phyloP scores from a whole-genome alignment of 2,329 filamentous ascomycete species.

The Fusarium algeriense region DNA sequence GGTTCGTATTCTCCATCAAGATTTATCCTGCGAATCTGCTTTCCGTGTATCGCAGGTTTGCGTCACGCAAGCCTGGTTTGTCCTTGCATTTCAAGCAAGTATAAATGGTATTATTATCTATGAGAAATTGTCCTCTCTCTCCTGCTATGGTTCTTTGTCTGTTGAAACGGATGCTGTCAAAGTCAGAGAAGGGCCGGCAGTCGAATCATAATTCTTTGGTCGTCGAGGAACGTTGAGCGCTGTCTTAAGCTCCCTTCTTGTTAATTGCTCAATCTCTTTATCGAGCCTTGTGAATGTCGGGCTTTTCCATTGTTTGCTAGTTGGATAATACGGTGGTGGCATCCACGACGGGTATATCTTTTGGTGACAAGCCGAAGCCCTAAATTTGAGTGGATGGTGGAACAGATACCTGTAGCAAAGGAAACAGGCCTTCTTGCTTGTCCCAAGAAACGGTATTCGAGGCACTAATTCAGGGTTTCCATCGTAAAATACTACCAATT shows the following conservation, averaged over 20 bases:
- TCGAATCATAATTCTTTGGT: conserved; percentile 1
- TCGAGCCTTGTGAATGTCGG: neutral
- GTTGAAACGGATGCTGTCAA: conserved; percentile 1
- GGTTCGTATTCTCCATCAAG: too few species aligned
- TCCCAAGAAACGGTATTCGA: conserved; percentile 46
- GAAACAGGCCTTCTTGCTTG: conserved; percentile 52
- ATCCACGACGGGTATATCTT: conserved; percentile 52
- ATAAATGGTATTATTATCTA: neutral
- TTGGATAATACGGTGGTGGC: conserved; percentile 23
- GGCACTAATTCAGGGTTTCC: conserved; percentile 38
- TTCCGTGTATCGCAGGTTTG: too few species aligned
- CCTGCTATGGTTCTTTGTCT: neutral
- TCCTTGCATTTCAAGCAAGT: too few species aligned
- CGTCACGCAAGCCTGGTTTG: too few species aligned
- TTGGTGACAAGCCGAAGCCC: conserved; percentile 49
- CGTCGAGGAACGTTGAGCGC: neutral
- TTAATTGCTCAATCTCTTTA: neutral
- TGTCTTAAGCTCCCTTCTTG: neutral
- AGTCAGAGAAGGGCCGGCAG: conserved; percentile 9
- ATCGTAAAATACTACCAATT: conserved; percentile 50
- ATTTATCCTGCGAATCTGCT: too few species aligned
- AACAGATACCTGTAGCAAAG: conserved; percentile 48
- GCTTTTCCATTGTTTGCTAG: too few species aligned
- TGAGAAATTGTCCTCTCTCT: neutral
- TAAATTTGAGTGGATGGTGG: conserved; percentile 42